Evolutionary conservation across 2,329 filamentous ascomycete genomes (phyloP), one percentile per base, ranked within the genome.

Genomic region (Aureobasidium sp.): DNA sequence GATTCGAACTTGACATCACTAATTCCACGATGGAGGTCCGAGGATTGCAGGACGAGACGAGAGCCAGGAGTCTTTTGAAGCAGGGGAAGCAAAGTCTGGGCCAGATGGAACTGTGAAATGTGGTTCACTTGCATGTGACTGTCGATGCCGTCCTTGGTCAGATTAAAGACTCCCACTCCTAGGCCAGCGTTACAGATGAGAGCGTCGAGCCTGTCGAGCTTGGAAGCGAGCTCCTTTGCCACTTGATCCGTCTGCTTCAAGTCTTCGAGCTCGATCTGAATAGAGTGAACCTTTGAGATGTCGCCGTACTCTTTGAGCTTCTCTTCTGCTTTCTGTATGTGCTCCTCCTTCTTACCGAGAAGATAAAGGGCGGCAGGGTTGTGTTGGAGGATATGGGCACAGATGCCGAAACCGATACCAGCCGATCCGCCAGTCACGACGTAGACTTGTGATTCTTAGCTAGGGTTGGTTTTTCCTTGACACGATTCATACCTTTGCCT

Each of bases 311-410:
- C 70, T 62, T 72, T 68, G 1, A 81, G 70, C 3, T 71, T 72
- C 57, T 77, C 70, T 48, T 76, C 68, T 0, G 78, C 78, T 62
- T 79, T 75, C 19, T 73, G 67, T n/a, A 77, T 73, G 67, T 81
- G 78, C 24, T 80, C 70, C 65, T 78, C 76, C 50, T 81, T 80
- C 63, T 77, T 78, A 19, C 77, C 77, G 4, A 82, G 72, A 3
- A 82, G 71, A 63, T 79, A 79, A 50, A 82, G 74, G 62, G 75
- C 78, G 4, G 70, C 68, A 1, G 76, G 71, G 49, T 77, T 78
- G 67, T 81, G 78, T 66, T 81, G 76, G 3, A 82, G 75, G n/a
- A 82, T 69, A 64, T 82, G 80, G 8, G 79, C 78, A 31, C 76
- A 73, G 49, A 82, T 81, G 27, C 79, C 79, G 63, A 76, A 81